Evolutionary conservation across 495 filamentous ascomycete species (phyloP).

Genomic region (Saxispiralis lemnorum): DNA sequence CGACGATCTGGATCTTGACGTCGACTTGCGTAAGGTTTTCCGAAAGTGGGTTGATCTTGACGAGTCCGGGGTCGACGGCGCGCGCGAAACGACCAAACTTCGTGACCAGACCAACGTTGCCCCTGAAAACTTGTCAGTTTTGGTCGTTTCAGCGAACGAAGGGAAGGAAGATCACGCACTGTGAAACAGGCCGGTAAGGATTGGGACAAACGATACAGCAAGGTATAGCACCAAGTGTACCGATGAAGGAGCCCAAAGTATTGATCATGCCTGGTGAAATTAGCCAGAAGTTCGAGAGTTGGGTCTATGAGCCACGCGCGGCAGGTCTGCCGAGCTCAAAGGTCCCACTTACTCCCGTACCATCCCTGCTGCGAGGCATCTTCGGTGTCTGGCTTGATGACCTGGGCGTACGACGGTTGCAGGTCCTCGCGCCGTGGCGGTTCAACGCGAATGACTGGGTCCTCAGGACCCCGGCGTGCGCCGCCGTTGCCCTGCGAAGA

Average conservation of each 20-base stretch:
- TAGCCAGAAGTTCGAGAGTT: constrained; percentile 94
- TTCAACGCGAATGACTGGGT: constrained; percentile 52
- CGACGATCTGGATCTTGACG: constrained; percentile 97
- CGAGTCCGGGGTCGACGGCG: constrained; percentile 89
- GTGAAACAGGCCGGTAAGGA: constrained; percentile 76
- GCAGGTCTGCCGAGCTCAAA: too few species aligned
- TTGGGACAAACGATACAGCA: constrained; percentile 90
- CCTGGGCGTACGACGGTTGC: constrained; percentile 72
- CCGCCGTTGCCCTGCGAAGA: neutral
- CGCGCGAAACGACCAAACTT: constrained; percentile 94
- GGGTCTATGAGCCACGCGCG: too few species aligned
- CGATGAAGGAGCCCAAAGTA: constrained; percentile 55
- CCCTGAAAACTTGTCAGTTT: constrained; percentile 20
- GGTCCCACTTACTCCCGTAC: constrained; percentile 43
- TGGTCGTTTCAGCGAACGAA: neutral
- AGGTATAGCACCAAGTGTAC: constrained; percentile 70
- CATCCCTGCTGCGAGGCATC: constrained; percentile 65
- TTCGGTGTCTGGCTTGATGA: constrained; percentile 44
- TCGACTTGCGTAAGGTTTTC: constrained; percentile 83
- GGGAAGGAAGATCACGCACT: neutral
- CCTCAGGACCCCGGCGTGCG: neutral
- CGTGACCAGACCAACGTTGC: constrained; percentile 85
- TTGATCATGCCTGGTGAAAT: constrained; percentile 74
- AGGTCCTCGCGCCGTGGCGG: constrained; percentile 69
- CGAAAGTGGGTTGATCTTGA: constrained; percentile 93